phyloP scores from a whole-genome alignment of 768 basidiomycete species.

The Boletus barrowsii region DNA sequence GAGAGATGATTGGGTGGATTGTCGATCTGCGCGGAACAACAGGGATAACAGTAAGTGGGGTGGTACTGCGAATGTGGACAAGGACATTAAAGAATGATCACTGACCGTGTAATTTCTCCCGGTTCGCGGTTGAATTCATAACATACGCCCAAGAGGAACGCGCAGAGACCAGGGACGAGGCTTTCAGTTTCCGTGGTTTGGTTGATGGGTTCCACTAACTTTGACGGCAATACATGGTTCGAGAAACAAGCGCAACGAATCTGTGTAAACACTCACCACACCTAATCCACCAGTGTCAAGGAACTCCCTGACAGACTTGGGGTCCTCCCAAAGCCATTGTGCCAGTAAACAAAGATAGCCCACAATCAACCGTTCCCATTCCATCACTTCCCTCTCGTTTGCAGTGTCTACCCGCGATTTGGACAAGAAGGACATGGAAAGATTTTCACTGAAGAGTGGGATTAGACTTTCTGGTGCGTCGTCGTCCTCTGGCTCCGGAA shows the following conservation, averaged over 20 bases:
- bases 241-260: background rate
- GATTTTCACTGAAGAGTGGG: conserved; percentile 83
- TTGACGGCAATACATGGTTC: background rate
- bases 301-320: conserved; percentile 82
- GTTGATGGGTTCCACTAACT: conserved; percentile 95
- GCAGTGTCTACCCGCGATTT: conserved; percentile 50
- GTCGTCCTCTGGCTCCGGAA: conserved; percentile 48
- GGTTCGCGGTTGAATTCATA: conserved; percentile 97
- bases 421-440: conserved; percentile 82
- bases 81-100: background rate
- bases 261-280: conserved; percentile 56
- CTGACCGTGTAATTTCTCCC: conserved; percentile 90
- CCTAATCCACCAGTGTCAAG: conserved; percentile 87
- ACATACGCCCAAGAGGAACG: conserved; percentile 88
- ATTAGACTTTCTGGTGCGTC: conserved; percentile 71
- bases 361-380: conserved; percentile 89
- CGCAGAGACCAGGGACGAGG: conserved; percentile 84
- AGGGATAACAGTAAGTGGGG: background rate
- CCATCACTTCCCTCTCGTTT: conserved; percentile 68
- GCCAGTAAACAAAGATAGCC: conserved; percentile 80
- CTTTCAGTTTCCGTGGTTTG: conserved; percentile 84
- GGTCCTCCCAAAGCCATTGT: conserved; percentile 98
- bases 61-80: background rate
- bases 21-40: conserved; percentile 52
- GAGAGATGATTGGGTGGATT: conserved; percentile 85